These are phyloP conservation scores for Diaporthe eres DNA, from an alignment of 2,329 filamentous ascomycete species.

Conservation along the genomic window DNA sequence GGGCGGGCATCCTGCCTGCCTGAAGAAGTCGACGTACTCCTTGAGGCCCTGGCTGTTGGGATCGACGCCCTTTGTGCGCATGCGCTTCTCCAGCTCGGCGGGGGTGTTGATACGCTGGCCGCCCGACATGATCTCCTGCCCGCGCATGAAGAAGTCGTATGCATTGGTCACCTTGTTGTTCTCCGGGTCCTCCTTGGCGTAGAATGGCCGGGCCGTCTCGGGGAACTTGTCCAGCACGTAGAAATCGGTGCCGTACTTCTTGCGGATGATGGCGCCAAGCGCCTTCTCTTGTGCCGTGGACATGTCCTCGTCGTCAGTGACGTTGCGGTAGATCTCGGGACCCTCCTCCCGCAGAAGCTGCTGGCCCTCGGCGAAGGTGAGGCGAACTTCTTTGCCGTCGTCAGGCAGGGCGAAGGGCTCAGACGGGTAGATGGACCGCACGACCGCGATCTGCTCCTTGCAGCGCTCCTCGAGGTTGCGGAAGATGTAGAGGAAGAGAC, in stretches of 20 bases:
- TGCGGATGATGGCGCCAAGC: conserved; percentile 86
- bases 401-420: conserved; percentile 83
- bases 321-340: conserved; percentile 74
- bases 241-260: conserved; percentile 95
- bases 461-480: conserved; percentile 78
- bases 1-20: conserved; percentile 85
- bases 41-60: conserved; percentile 82
- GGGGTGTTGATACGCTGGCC: conserved; percentile 93
- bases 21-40: conserved; percentile 89
- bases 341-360: conserved; percentile 83
- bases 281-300: conserved; percentile 87
- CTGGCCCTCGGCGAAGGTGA: conserved; percentile 85
- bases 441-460: conserved; percentile 78
- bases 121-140: conserved; percentile 92
- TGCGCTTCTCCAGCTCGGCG: conserved; percentile 80
- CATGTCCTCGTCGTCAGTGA: conserved; percentile 84
- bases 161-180: conserved; percentile 77
- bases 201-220: conserved; percentile 88
- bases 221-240: conserved; percentile 98
- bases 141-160: conserved; percentile 90
- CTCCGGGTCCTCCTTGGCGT: conserved; percentile 84
- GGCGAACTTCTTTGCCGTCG: conserved; percentile 79
- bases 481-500: conserved; percentile 84
- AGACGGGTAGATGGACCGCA: conserved; percentile 82
- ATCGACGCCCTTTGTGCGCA: conserved; percentile 85